phyloP scores from a whole-genome alignment of 106 monocot species.

The Alisma plantagoaquatica region DNA sequence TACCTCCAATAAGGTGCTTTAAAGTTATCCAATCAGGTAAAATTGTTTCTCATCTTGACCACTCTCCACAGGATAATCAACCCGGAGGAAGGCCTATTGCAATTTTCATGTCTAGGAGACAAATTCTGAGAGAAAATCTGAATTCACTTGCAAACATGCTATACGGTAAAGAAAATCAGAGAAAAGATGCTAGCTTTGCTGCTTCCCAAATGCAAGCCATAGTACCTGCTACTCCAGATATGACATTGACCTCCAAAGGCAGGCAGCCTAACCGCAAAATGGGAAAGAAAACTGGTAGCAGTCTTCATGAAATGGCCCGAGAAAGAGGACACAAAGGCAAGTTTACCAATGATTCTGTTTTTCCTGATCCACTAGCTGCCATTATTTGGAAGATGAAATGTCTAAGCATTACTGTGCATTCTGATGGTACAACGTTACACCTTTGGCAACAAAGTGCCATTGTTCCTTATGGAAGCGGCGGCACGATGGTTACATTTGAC shows the following conservation, averaged over 20 bases:
- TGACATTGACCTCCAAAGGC: slow-evolving; percentile 1
- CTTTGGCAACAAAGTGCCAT: slow-evolving; percentile 32
- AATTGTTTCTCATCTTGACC: slow-evolving; percentile 12
- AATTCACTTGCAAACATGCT: slow-evolving; percentile 14
- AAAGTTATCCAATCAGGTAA: slow-evolving; percentile 5
- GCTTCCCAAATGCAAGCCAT: no score
- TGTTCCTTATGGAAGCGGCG: slow-evolving; percentile 30
- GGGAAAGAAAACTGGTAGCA: not conserved
- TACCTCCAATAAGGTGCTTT: no score
- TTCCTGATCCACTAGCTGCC: slow-evolving; percentile 23
- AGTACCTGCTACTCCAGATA: not conserved
- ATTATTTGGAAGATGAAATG: slow-evolving; percentile 33
- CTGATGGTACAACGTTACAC: not conserved
- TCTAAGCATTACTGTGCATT: slow-evolving; percentile 31
- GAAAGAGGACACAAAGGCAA: not conserved
- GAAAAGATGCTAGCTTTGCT: slow-evolving; percentile 7
- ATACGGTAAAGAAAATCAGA: not conserved
- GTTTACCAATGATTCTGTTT: not conserved
- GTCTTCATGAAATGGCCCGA: not conserved
- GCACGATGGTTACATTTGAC: slow-evolving; percentile 32
- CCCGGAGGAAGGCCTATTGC: slow-evolving; percentile 3
- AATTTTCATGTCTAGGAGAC: slow-evolving; percentile 11
- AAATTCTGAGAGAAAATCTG: slow-evolving; percentile 13
- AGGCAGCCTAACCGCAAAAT: slow-evolving; percentile 3
- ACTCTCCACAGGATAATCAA: slow-evolving; percentile 11